Evolutionary conservation across 768 basidiomycete species (phyloP).

Genomic region (Pluteus cervinus): DNA sequence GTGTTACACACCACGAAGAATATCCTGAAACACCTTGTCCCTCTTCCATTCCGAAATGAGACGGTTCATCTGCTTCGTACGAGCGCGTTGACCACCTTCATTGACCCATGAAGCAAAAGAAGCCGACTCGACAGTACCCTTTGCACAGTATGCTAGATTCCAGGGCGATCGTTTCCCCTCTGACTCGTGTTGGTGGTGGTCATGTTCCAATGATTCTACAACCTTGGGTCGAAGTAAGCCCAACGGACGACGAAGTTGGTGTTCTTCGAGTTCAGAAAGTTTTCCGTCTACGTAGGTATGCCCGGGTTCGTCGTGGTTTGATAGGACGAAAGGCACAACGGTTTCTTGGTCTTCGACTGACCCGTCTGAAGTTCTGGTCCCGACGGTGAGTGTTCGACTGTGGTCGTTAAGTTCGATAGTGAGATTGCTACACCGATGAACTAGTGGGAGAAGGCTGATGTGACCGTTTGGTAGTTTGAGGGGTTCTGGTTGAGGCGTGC

Average conservation of each 20-base stretch:
- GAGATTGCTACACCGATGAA: slow-evolving; percentile 23
- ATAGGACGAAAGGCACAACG: slow-evolving; percentile 22
- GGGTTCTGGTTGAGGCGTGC: too few species aligned
- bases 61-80: slow-evolving; percentile 25
- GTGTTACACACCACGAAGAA: slow-evolving; percentile 23
- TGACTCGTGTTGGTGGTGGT: too few species aligned
- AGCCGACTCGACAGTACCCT: slow-evolving; percentile 14
- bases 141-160: slow-evolving; percentile 2
- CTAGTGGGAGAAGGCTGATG: slow-evolving; percentile 18
- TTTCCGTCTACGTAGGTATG: slow-evolving; percentile 18
- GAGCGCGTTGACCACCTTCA: slow-evolving; percentile 23
- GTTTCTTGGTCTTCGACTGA: slow-evolving; percentile 12
- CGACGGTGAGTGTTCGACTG: slow-evolving; percentile 12
- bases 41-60: slow-evolving; percentile 24
- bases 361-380: slow-evolving; percentile 15
- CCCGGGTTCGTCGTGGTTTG: slow-evolving; percentile 13
- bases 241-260: too few species aligned
- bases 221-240: too few species aligned
- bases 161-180: too few species aligned
- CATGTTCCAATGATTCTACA: too few species aligned
- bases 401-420: slow-evolving; percentile 16
- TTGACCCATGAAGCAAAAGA: slow-evolving; percentile 30
- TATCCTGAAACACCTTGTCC: slow-evolving; percentile 18
- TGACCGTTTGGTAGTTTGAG: slow-evolving; percentile 17
- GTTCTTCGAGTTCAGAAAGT: too few species aligned